A percentile compares a stretch with the other conserved stretches of the same genome.
phyloP scores from a whole-genome alignment of 164 flowering plant genomes.

The Buxus sempervirens region DNA sequence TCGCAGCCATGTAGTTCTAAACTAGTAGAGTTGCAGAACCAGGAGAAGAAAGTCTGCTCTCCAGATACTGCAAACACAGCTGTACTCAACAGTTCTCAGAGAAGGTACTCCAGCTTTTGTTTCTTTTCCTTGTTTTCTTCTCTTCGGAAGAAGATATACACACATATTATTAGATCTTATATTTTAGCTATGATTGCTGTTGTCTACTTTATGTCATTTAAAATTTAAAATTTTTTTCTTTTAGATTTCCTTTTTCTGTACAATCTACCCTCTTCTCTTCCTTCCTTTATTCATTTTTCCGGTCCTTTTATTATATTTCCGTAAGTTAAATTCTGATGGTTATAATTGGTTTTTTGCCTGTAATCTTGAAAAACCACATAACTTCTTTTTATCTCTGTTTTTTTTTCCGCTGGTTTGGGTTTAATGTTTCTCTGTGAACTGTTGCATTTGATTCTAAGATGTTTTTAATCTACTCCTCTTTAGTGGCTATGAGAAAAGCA shows the following conservation, averaged over 20 bases:
- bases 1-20: conserved; percentile 48
- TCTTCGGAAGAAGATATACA: background rate
- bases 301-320: too few relatives aligned
- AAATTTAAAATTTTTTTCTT: background rate
- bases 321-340: too few relatives aligned
- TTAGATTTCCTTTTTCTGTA: background rate
- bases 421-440: too few relatives aligned
- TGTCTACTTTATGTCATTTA: too few relatives aligned
- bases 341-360: too few relatives aligned
- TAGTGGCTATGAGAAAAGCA: conserved; percentile 15
- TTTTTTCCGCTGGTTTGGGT: too few relatives aligned
- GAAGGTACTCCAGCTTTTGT: conserved; percentile 51
- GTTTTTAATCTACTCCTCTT: background rate
- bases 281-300: background rate
- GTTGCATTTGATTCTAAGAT: too few relatives aligned
- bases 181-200: too few relatives aligned
- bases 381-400: too few relatives aligned
- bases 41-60: conserved; percentile 51
- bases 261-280: background rate
- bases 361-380: too few relatives aligned
- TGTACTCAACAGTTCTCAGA: conserved; percentile 64
- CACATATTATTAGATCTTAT: too few relatives aligned
- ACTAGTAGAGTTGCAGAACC: conserved; percentile 38
- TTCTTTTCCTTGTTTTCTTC: background rate
- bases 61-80: conserved; percentile 50